Evolutionary conservation across 75 land plant species (phyloP).

Genomic region (Pinus taeda): DNA sequence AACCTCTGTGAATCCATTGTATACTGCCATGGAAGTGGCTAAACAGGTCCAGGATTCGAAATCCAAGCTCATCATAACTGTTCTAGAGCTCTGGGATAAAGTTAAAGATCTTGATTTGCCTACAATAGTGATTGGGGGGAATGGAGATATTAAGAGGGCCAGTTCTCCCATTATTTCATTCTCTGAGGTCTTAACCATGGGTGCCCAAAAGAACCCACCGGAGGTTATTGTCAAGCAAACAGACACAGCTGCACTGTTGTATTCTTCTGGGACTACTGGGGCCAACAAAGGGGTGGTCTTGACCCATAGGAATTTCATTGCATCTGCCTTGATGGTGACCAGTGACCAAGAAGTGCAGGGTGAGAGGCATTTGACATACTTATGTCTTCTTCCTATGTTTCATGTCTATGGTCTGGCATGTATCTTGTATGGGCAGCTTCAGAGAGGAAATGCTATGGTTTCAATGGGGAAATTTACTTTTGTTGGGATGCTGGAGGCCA

Average conservation of each 20-base stretch:
- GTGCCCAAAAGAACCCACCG: conserved; percentile 8
- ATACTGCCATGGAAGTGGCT: conserved; percentile 47
- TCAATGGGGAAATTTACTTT: conserved; percentile 60
- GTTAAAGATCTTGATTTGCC: conserved; percentile 25
- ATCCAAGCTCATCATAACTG: conserved; percentile 52
- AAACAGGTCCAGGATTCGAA: conserved; percentile 49
- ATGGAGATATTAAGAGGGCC: neutral
- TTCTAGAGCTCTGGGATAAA: conserved; percentile 44
- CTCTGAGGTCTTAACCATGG: neutral
- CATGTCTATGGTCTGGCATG: conserved; percentile 72
- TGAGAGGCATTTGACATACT: conserved; percentile 27
- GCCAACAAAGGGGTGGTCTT: conserved; percentile 72
- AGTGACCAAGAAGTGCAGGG: conserved; percentile 31
- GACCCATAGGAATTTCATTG: conserved; percentile 67
- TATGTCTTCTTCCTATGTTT: conserved; percentile 77
- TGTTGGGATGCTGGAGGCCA: conserved; percentile 29
- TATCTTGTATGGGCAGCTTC: conserved; percentile 39
- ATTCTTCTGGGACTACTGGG: conserved; percentile 91
- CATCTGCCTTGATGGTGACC: conserved; percentile 26
- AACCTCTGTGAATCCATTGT: conserved; percentile 60
- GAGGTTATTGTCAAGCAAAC: conserved; percentile 22
- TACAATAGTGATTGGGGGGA: conserved; percentile 18
- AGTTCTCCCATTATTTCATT: neutral
- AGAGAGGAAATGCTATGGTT: conserved; percentile 57
- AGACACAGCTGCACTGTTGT: conserved; percentile 62